Evolutionary conservation across 225 moss, liverwort and hornwort species (phyloP), one percentile per base, ranked within the genome.

Genomic region (Straminergon stramineum): DNA sequence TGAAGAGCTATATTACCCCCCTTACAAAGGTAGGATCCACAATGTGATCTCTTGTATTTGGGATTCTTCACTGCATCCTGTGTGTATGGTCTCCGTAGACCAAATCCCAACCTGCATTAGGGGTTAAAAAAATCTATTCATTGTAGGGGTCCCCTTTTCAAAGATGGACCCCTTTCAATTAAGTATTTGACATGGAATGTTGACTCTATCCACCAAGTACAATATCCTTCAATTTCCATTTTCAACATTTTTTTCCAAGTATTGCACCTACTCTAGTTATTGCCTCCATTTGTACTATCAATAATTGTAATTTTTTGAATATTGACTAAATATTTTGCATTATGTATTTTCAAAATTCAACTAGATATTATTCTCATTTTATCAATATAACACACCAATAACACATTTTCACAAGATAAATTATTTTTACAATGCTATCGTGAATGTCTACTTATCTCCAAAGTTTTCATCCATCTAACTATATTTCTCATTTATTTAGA

Each of bases 181-280:
- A 16, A 43, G 43, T 43, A 43, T 15, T 16, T 1, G 1, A 0
- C 0, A 73, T 0, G 3, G 10, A 73, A 17, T 10, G 6, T 10
- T 28, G 28, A 73, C 3, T 17, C 43, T 43, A 26, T 15, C 20
- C 9, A 27, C 2, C 0, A 3, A 3, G 5, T 28, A 17, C 3
- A 74, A 28, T 2, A 45, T 17, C 17, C 28, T 45, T 48, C 30
- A 48, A 30, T 30, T 74, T 4, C 11, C 3, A 30, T 30, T 30
- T 48, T 48, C 48, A 28, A 28, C 0, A 45, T 0, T 6, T 28
- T 28, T 45, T 74, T 16, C 20, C 2, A 74, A 74, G 1, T 17
- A 45, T 17, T 74, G 17, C 17, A 45, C 4, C 17, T 45, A 27
- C 16, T 45, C 17, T 0, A 48, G 0, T 30, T 30, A 14, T 74